Conservation (phyloP, 352 stramenopile genomes). For the Phytophthora cactorum region DNA sequence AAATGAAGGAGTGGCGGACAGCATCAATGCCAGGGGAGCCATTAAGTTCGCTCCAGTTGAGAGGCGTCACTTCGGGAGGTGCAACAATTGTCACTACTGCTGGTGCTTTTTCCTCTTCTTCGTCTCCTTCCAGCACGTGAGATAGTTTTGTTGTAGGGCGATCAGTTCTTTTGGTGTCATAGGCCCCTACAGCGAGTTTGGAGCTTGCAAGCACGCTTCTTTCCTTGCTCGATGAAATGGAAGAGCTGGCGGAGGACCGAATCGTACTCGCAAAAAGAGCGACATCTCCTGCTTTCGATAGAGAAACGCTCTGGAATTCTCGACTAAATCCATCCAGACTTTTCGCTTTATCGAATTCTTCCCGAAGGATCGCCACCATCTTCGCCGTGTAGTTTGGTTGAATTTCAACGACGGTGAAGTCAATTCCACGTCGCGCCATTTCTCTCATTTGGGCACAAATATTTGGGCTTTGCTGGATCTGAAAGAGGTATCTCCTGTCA, state of each 20-base stretch:
- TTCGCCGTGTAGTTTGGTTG: constrained; percentile 27
- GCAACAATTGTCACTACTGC: not conserved
- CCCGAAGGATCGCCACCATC: constrained; percentile 40
- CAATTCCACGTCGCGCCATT: constrained; percentile 36
- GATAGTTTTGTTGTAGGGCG: not conserved
- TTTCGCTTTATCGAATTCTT: constrained; percentile 24
- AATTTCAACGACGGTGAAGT: constrained; percentile 53
- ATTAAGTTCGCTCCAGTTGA: constrained; percentile 29
- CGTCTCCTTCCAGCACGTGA: constrained; percentile 14
- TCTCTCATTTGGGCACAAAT: constrained; percentile 45
- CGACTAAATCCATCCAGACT: constrained; percentile 15
- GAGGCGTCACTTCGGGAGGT: not conserved
- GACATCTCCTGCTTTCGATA: constrained; percentile 19
- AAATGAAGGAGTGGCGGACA: constrained; percentile 48
- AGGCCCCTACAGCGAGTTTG: constrained; percentile 2
- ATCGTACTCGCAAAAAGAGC: constrained; percentile 28
- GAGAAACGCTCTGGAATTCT: constrained; percentile 29
- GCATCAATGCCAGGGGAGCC: constrained; percentile 16
- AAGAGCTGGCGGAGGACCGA: constrained; percentile 27
- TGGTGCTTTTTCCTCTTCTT: constrained; percentile 5
- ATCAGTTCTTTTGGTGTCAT: constrained; percentile 1
- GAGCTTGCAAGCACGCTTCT: constrained; percentile 28
- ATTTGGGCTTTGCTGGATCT: constrained; percentile 38
- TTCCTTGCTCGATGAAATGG: constrained; percentile 30
- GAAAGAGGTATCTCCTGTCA: constrained; percentile 3